Percentiles rank a stretch among this genome's conserved stretches.
phyloP scores from a whole-genome alignment of 2,329 filamentous ascomycete genomes.

The Xylariaceae sp. region DNA sequence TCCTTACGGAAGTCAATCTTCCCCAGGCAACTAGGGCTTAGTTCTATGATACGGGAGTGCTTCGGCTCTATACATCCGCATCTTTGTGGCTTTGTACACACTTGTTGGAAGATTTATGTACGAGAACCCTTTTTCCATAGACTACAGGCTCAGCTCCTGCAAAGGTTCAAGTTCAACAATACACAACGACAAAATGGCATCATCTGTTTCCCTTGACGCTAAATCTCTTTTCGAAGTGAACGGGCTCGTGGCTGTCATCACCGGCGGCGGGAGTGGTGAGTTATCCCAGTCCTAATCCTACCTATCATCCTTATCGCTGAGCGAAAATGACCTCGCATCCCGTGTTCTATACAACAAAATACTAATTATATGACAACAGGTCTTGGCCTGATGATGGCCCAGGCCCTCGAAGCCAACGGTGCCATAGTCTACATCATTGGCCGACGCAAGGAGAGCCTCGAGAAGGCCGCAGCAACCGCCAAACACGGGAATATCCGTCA shows the following conservation, averaged over 20 bases:
- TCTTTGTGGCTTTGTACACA: too few relatives aligned
- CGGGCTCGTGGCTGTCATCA: constrained; percentile 52
- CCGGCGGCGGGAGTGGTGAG: constrained; percentile 48
- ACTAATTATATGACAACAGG: too few relatives aligned
- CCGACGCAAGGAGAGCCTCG: constrained; percentile 41
- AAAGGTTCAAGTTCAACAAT: too few relatives aligned
- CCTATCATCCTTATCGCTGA: neutral
- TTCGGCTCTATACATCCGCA: too few relatives aligned
- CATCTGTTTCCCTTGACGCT: constrained; percentile 22
- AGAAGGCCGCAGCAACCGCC: constrained; percentile 35
- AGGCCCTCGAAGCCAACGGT: constrained; percentile 47
- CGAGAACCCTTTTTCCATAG: too few relatives aligned
- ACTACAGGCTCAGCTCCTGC: too few relatives aligned
- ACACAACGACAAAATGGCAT: constrained; percentile 21
- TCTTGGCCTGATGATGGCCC: constrained; percentile 48
- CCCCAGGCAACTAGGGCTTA: too few relatives aligned
- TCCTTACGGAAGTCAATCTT: too few relatives aligned
- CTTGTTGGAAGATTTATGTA: too few relatives aligned
- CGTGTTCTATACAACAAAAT: too few relatives aligned
- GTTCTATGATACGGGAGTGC: too few relatives aligned
- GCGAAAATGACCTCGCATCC: neutral
- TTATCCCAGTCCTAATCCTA: too few relatives aligned
- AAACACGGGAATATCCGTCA: constrained; percentile 27
- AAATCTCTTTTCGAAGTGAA: constrained; percentile 44
- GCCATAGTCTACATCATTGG: constrained; percentile 51